A percentile compares a stretch with the other conserved stretches of the same genome.
Evolutionary conservation across 2,329 filamentous ascomycete species (phyloP).

Genomic region (Colletotrichum godetiae): DNA sequence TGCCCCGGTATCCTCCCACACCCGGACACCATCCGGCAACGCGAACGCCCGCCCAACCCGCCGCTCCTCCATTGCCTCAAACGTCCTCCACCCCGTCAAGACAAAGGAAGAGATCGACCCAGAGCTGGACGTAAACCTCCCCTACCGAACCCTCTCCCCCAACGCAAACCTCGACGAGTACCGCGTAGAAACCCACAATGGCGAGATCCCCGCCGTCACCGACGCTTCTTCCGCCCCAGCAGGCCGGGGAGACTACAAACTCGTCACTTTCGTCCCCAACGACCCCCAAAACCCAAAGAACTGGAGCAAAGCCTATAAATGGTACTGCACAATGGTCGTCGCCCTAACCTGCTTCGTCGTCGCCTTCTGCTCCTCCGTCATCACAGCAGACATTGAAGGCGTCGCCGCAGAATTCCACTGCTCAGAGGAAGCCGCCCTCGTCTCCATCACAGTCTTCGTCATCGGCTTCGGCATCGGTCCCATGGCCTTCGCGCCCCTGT

Average conservation of each 20-base stretch:
- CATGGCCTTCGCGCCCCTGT: conserved; percentile 82
- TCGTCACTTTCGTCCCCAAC: conserved; percentile 73
- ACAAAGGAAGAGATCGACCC: conserved; percentile 53
- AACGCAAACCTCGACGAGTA: conserved; percentile 75
- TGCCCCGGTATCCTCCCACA: conserved; percentile 20
- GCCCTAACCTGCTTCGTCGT: conserved; percentile 81
- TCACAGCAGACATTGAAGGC: conserved; percentile 79
- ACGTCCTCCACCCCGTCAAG: conserved; percentile 30
- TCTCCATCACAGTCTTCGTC: conserved; percentile 82
- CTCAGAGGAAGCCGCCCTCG: conserved; percentile 77
- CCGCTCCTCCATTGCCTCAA: conserved; percentile 40
- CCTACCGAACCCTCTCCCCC: conserved; percentile 71
- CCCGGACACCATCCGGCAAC: not conserved
- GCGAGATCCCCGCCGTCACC: conserved; percentile 65
- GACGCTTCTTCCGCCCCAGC: conserved; percentile 25
- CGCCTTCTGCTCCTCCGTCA: conserved; percentile 77
- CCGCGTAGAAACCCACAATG: conserved; percentile 68
- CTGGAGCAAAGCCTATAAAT: conserved; percentile 82
- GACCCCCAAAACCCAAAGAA: conserved; percentile 88
- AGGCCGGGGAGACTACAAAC: conserved; percentile 52
- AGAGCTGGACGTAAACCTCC: conserved; percentile 66
- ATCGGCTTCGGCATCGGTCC: conserved; percentile 85
- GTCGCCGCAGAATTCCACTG: conserved; percentile 73
- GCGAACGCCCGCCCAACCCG: not conserved
- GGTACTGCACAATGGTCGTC: conserved; percentile 89